These are phyloP conservation scores for Phlyctochytrium planicorne DNA, from an alignment of 192 early-diverging fungal genomes.

Conservation along the genomic window DNA sequence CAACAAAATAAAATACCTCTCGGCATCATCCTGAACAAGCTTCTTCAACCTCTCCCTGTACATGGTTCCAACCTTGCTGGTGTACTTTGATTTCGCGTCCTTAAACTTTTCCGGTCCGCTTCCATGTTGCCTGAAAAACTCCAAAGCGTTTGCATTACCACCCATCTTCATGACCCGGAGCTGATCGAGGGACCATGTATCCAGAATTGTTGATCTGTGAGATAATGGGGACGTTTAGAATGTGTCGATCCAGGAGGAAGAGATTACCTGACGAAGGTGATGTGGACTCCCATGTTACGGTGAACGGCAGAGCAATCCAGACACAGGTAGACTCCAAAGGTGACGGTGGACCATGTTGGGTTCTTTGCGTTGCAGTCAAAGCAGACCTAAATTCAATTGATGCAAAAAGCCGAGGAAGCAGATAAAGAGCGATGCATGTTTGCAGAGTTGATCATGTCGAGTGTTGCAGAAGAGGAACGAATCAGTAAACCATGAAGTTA, in stretches of 20 bases:
- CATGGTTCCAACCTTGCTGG: conserved; percentile 62
- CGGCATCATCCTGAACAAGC: conserved; percentile 69
- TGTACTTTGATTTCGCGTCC: conserved; percentile 85
- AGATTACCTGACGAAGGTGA: conserved; percentile 87
- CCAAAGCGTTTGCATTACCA: conserved; percentile 78
- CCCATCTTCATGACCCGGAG: conserved; percentile 82
- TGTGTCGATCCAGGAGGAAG: conserved; percentile 12
- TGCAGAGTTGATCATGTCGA: neutral
- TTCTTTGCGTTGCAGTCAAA: conserved; percentile 96
- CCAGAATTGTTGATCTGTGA: conserved; percentile 78
- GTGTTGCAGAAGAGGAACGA: no score
- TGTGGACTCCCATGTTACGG: conserved; percentile 96
- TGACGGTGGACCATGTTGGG: conserved; percentile 93
- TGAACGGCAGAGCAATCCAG: conserved; percentile 95
- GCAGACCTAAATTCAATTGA: conserved; percentile 59
- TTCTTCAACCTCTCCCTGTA: conserved; percentile 80
- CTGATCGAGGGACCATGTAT: conserved; percentile 93
- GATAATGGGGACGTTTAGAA: conserved; percentile 3
- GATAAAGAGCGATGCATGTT: neutral
- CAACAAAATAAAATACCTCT: conserved; percentile 22
- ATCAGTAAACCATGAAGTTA: no score
- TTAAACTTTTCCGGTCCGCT: conserved; percentile 43
- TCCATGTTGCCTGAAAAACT: conserved; percentile 80
- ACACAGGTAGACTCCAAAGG: conserved; percentile 93
- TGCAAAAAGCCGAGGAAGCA: neutral